Percentiles rank a stretch among this genome's conserved stretches.
These are phyloP conservation scores for Carex scoparia DNA, from an alignment of 176 grass and related monocot genomes.

Conservation along the genomic window DNA sequence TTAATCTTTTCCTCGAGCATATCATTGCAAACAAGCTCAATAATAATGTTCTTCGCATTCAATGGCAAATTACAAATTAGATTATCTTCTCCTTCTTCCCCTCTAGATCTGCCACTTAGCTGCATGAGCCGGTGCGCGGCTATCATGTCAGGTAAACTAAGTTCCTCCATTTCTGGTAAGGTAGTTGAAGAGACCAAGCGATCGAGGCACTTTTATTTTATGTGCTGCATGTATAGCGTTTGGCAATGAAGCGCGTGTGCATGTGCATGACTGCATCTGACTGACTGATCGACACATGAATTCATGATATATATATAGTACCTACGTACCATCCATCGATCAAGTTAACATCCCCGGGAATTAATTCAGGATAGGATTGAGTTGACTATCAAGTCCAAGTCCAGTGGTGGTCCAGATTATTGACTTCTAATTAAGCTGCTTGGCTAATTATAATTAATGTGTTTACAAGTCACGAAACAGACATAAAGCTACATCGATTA, in stretches of 20 bases:
- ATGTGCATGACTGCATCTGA: too few relatives aligned
- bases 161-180: constrained; percentile 3
- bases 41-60: background rate
- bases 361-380: too few relatives aligned
- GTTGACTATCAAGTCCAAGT: too few relatives aligned
- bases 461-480: too few relatives aligned
- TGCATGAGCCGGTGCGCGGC: constrained; percentile 24
- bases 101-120: constrained; percentile 1
- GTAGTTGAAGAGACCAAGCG: background rate
- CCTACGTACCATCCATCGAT: too few relatives aligned
- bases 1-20: background rate
- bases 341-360: too few relatives aligned
- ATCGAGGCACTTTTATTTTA: background rate
- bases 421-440: too few relatives aligned
- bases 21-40: background rate
- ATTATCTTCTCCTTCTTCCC: constrained; percentile 2
- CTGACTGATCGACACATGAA: too few relatives aligned
- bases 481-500: too few relatives aligned
- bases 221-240: background rate
- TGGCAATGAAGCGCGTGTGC: background rate
- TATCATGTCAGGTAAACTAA: constrained; percentile 15
- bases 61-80: background rate
- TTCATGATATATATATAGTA: too few relatives aligned
- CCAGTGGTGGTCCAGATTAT: too few relatives aligned
- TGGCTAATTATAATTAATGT: too few relatives aligned